Percentiles rank a stretch among this genome's conserved stretches.
These are phyloP conservation scores for Neoboletus subvelutipes DNA, from an alignment of 768 basidiomycete species.

Conservation along the genomic window DNA sequence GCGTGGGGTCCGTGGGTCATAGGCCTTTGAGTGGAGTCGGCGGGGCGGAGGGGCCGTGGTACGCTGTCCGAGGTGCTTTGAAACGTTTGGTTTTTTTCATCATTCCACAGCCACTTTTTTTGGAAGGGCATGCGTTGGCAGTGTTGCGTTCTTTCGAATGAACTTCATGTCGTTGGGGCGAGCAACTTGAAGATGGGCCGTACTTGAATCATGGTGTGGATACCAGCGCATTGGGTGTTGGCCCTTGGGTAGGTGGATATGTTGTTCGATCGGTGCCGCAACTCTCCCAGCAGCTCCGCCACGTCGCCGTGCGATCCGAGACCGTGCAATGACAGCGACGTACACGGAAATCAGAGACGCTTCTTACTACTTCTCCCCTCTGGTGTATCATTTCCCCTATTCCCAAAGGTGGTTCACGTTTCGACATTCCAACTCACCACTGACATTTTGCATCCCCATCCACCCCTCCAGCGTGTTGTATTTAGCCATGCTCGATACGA, in stretches of 20 bases:
- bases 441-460: neutral
- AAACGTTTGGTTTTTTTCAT: neutral
- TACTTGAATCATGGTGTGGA: neutral
- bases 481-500: neutral
- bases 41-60: neutral
- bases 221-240: neutral
- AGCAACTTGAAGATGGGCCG: neutral
- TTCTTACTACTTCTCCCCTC: neutral
- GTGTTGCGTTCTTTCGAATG: neutral
- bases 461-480: neutral
- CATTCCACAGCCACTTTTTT: neutral
- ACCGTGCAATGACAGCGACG: neutral
- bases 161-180: neutral
- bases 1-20: neutral
- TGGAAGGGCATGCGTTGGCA: neutral
- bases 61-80: neutral
- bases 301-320: conserved; percentile 2
- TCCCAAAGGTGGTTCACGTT: neutral
- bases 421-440: neutral
- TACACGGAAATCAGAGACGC: neutral
- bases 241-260: neutral
- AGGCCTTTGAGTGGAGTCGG: neutral
- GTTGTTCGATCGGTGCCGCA: neutral
- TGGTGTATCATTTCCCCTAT: neutral
- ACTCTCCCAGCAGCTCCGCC: neutral